Percentiles rank a stretch among this genome's conserved stretches.
Evolutionary conservation across 345 rosid genomes (phyloP).

Genomic region (Pugionium dolabratum): DNA sequence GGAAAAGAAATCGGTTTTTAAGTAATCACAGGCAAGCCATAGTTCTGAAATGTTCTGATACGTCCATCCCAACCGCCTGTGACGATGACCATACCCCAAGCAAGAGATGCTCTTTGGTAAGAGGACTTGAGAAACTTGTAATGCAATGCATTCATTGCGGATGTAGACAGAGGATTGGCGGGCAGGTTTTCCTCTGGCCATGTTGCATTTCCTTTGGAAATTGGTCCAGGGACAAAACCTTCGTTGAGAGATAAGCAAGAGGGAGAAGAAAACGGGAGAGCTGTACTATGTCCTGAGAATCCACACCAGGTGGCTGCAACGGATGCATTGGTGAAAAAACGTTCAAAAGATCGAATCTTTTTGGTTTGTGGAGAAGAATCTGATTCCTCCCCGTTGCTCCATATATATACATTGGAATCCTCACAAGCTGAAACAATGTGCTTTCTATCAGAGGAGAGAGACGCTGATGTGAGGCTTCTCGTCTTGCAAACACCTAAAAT

Average conservation of each 20-base stretch:
- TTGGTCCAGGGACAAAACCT: slow-evolving; percentile 56
- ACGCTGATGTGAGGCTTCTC: slow-evolving; percentile 62
- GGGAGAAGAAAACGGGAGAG: slow-evolving; percentile 51
- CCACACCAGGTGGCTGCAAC: slow-evolving; percentile 85
- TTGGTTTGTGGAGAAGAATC: slow-evolving; percentile 42
- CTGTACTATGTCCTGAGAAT: slow-evolving; percentile 35
- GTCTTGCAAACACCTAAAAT: slow-evolving; percentile 49
- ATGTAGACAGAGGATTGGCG: slow-evolving; percentile 33
- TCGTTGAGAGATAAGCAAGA: slow-evolving; percentile 52
- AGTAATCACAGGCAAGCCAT: slow-evolving; percentile 70
- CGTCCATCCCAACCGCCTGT: slow-evolving; percentile 94
- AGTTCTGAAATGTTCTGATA: slow-evolving; percentile 84
- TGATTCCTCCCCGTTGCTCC: slow-evolving; percentile 53
- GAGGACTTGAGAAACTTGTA: slow-evolving; percentile 73
- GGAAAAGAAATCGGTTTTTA: slow-evolving; percentile 19
- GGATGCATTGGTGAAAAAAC: slow-evolving; percentile 73
- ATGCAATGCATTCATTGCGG: slow-evolving; percentile 59
- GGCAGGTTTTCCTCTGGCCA: slow-evolving; percentile 82
- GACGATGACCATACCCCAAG: slow-evolving; percentile 93
- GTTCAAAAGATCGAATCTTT: slow-evolving; percentile 64
- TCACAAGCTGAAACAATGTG: slow-evolving; percentile 79
- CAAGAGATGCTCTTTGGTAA: slow-evolving; percentile 67
- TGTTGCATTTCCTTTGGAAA: slow-evolving; percentile 52
- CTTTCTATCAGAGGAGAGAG: slow-evolving; percentile 73
- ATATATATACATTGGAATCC: slow-evolving; percentile 70